These are phyloP conservation scores for Eutrema heterophyllum DNA, from an alignment of 345 rosid genomes.

Conservation along the genomic window DNA sequence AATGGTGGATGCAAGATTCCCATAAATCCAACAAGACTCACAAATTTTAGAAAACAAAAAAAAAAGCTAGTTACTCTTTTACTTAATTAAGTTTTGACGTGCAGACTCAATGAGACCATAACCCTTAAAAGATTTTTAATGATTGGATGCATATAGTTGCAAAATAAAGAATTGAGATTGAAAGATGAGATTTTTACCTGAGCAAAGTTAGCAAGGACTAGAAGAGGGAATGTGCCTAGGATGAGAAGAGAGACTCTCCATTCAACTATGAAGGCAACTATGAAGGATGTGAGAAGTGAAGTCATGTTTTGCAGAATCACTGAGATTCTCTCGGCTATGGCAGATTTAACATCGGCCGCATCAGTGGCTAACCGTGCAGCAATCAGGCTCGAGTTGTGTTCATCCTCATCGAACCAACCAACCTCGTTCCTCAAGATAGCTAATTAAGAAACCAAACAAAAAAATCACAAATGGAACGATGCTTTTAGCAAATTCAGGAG, in stretches of 20 bases:
- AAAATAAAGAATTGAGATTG: background rate
- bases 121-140: background rate
- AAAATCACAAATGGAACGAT: background rate
- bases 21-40: constrained; percentile 24
- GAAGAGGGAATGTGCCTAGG: constrained; percentile 88
- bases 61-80: background rate
- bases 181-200: constrained; percentile 49
- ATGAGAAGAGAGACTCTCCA: constrained; percentile 99
- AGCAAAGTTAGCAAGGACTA: constrained; percentile 98
- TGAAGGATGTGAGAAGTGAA: constrained; percentile 93
- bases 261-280: constrained; percentile 94
- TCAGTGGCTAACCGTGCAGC: constrained; percentile 87
- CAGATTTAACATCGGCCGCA: constrained; percentile 96
- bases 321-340: constrained; percentile 94
- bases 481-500: background rate
- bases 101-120: background rate
- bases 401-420: constrained; percentile 99
- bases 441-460: constrained; percentile 24
- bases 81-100: background rate
- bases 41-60: constrained; percentile 2
- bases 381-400: constrained; percentile 91
- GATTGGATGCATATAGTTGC: background rate
- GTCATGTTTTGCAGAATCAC: constrained; percentile 99
- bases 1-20: constrained; percentile 45
- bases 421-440: constrained; percentile 96